Evolutionary conservation across 192 early-diverging fungal species (phyloP), one percentile per base, ranked within the genome.

Genomic region (Coemansia sp.): DNA sequence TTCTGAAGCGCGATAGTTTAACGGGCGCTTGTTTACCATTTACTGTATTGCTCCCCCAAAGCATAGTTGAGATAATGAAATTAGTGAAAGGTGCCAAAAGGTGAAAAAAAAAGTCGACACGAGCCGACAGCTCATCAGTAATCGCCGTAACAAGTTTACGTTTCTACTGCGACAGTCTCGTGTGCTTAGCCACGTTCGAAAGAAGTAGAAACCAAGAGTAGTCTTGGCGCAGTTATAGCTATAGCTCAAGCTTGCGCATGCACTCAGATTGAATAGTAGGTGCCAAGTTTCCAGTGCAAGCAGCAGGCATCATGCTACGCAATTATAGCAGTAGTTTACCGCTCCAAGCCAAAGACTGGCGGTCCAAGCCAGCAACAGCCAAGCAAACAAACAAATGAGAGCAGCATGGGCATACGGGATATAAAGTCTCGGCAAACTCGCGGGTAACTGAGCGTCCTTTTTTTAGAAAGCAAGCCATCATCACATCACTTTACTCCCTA

Each of bases 161-260:
- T 55, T 29, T 55, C 9, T 55, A 55, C 51, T 55, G 51, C 51
- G 25, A 29, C 51, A 29, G 12, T 51, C 23, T 51, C 10, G 50
- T 12, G 23, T 21, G 50, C 50, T 55, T 29, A 29, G 25, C 51
- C 23, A 27, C 51, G 9, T 3, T 29, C 12, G 1, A 55, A 15
- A 55, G 51, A 55, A 55, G 51, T 55, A 55, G 51, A 55, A 8
- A 8, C 11, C 14, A 55, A 55, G 27, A 55, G 51, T 27, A 29
- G 27, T 5, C 12, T 29, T 29, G 11, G 27, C 25, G 51, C 51
- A 55, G 51, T 55, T 55, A 55, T 55, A 55, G 51, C 12, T 55
- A 31, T 14, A 55, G 51, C 51, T 55, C 51, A 9, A 48, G 45
- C 45, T 19, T 29, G 9, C 23, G 9, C 17, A 50, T 11, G 21